A percentile compares a stretch with the other conserved stretches of the same genome.
Evolutionary conservation across 192 early-diverging fungal species (phyloP).

Genomic region (Linnemannia elongata): DNA sequence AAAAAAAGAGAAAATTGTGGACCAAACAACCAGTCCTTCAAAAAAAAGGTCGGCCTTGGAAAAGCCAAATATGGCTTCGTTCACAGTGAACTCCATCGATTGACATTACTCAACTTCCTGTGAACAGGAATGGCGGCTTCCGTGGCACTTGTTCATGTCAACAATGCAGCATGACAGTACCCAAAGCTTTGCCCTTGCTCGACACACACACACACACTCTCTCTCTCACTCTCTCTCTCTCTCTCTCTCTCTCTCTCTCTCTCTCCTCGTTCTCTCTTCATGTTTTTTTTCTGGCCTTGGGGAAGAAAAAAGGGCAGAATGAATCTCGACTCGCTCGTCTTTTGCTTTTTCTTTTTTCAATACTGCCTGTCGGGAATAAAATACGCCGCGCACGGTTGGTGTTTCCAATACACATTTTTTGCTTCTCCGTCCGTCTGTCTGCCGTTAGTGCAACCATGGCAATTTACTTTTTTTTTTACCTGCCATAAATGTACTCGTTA

Average conservation of each 20-base stretch:
- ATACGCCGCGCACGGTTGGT: slow-evolving; percentile 9
- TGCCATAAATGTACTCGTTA: slow-evolving; percentile 7
- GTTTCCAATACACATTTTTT: neutral
- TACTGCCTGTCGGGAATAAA: neutral
- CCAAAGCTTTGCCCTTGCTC: neutral
- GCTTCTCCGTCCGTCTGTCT: neutral
- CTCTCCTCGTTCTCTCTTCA: neutral
- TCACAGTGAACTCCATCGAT: neutral
- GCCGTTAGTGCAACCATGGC: neutral
- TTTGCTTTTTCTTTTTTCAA: neutral
- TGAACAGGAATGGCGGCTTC: neutral
- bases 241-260: neutral
- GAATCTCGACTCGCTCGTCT: neutral
- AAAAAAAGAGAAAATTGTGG: too few species aligned
- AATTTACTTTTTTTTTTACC: neutral
- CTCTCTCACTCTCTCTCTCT: neutral
- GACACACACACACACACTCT: too few species aligned
- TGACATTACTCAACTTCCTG: too few species aligned
- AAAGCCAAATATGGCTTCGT: neutral
- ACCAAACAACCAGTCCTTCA: neutral
- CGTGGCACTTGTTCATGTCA: neutral
- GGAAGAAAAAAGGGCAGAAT: neutral
- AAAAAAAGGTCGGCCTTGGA: neutral
- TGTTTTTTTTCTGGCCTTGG: neutral
- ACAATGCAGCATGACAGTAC: neutral